A percentile compares a stretch with the other conserved stretches of the same genome.
These are phyloP conservation scores for Colletotrichum caudatum DNA, from an alignment of 2,329 filamentous ascomycete genomes.

Conservation along the genomic window DNA sequence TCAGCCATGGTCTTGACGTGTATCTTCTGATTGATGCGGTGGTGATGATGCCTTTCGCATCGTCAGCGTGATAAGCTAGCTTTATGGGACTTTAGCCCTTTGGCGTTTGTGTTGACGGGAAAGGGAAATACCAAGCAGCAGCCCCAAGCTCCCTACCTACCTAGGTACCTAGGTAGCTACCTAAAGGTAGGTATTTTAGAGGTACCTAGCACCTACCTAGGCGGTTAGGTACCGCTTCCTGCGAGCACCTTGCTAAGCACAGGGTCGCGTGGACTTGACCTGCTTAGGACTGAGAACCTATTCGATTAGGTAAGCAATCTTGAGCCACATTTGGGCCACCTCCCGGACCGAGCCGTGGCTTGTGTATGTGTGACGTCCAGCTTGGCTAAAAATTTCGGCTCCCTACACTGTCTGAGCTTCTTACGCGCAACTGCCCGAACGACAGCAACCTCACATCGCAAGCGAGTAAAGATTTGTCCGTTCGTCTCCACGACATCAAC, in stretches of 20 bases:
- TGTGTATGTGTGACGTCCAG: slow-evolving; percentile 15
- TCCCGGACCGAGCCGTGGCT: not conserved
- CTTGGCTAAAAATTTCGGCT: slow-evolving; percentile 33
- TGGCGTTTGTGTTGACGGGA: not conserved
- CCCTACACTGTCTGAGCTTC: not conserved
- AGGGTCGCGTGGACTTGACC: too few species aligned
- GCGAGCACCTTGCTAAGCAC: not conserved
- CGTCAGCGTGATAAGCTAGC: slow-evolving; percentile 2
- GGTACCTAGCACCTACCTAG: not conserved
- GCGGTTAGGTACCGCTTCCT: not conserved
- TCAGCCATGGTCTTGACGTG: slow-evolving; percentile 46
- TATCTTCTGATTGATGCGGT: slow-evolving; percentile 6
- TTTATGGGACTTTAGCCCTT: not conserved
- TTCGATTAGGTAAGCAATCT: not conserved
- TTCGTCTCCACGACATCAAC: not conserved
- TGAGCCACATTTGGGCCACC: slow-evolving; percentile 7
- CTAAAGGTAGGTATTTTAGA: not conserved
- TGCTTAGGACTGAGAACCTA: not conserved
- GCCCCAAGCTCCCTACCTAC: not conserved
- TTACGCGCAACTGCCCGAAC: not conserved
- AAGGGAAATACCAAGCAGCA: too few species aligned
- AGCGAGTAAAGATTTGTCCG: slow-evolving; percentile 17
- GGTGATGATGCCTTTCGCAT: slow-evolving; percentile 35
- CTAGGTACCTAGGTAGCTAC: not conserved
- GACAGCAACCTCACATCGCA: slow-evolving; percentile 8